A percentile compares a stretch with the other conserved stretches of the same genome.
These are phyloP conservation scores for Dactylonectria estremocensis DNA, from an alignment of 2,329 filamentous ascomycete genomes.

Conservation along the genomic window DNA sequence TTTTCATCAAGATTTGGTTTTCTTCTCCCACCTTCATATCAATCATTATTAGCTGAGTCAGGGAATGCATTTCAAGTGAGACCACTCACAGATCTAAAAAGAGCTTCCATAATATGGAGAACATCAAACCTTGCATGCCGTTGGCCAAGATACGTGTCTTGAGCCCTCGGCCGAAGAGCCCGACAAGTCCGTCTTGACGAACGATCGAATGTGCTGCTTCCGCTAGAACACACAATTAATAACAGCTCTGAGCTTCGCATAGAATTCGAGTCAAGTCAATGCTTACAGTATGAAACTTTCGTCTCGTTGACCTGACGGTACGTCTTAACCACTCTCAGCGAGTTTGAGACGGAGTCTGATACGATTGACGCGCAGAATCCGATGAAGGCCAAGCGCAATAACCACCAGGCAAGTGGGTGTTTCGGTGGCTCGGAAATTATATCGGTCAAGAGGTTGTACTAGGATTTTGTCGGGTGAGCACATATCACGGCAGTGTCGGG, in stretches of 20 bases:
- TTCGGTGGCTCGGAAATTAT: slow-evolving; percentile 58
- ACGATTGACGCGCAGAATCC: slow-evolving; percentile 61
- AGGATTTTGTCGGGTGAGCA: background rate
- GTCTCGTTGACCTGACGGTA: slow-evolving; percentile 66
- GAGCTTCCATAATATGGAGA: slow-evolving; percentile 65
- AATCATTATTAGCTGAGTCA: background rate
- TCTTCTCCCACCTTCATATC: background rate
- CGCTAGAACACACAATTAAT: slow-evolving; percentile 44
- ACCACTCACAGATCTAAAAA: slow-evolving; percentile 63
- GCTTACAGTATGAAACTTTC: slow-evolving; percentile 61
- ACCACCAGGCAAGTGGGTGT: slow-evolving; percentile 58
- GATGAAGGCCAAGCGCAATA: slow-evolving; percentile 57
- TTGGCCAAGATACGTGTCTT: slow-evolving; percentile 65
- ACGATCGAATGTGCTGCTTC: slow-evolving; percentile 60
- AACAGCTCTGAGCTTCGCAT: background rate
- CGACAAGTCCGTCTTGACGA: slow-evolving; percentile 58
- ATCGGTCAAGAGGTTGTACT: slow-evolving; percentile 62
- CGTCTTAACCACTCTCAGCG: slow-evolving; percentile 63
- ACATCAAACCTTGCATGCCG: slow-evolving; percentile 62
- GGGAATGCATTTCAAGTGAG: background rate
- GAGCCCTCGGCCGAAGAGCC: slow-evolving; percentile 62
- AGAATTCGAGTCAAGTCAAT: fast-evolving
- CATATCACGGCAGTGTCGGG: no score
- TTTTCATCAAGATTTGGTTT: background rate
- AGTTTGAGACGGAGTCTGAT: slow-evolving; percentile 64